A percentile compares a stretch with the other conserved stretches of the same genome.
phyloP scores from a whole-genome alignment of 176 grass and related monocot genomes.

The Chrysopogon serrulatus region DNA sequence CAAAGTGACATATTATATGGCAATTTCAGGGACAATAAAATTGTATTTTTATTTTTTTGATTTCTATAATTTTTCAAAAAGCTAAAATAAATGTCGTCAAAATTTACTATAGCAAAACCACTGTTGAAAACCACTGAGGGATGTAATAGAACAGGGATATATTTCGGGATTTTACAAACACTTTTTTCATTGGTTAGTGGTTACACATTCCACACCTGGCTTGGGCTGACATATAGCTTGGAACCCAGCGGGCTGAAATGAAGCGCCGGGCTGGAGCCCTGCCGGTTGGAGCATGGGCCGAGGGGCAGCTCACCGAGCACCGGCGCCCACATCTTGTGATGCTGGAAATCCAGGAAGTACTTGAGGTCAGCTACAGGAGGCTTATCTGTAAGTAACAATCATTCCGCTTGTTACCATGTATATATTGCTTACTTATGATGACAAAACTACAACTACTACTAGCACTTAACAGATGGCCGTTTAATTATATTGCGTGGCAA shows the following conservation, averaged over 20 bases:
- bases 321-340: conserved; percentile 75
- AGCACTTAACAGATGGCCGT: background rate
- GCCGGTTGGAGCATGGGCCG: conserved; percentile 62
- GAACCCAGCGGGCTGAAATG: conserved; percentile 69
- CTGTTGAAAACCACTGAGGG: too few relatives aligned
- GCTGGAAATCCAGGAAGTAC: conserved; percentile 98
- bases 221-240: conserved; percentile 79
- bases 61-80: too few relatives aligned
- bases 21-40: too few relatives aligned
- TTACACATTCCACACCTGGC: conserved; percentile 49
- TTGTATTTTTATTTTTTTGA: too few relatives aligned
- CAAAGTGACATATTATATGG: too few relatives aligned
- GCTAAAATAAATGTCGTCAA: too few relatives aligned
- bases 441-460: background rate
- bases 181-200: too few relatives aligned
- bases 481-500: background rate
- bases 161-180: too few relatives aligned
- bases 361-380: conserved; percentile 81
- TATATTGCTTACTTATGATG: background rate
- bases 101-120: too few relatives aligned
- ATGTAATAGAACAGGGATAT: too few relatives aligned
- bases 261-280: conserved; percentile 37
- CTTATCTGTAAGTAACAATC: conserved; percentile 77
- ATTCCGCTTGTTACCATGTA: background rate
- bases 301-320: conserved; percentile 71